These are phyloP conservation scores for Eucommia ulmoides DNA, from an alignment of 257 asterid genomes.

Conservation along the genomic window DNA sequence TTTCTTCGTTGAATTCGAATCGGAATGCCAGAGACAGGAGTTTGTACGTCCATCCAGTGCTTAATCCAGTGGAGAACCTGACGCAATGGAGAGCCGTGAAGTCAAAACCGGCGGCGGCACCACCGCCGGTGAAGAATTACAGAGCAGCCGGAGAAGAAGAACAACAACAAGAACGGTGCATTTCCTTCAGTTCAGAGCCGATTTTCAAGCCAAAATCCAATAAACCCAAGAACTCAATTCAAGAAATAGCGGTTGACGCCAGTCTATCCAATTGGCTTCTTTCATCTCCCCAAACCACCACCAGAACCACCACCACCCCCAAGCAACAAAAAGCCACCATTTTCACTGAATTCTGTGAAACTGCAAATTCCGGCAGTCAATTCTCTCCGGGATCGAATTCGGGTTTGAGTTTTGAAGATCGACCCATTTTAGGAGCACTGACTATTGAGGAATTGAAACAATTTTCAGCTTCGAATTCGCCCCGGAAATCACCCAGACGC, in stretches of 20 bases:
- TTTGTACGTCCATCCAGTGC: conserved; percentile 56
- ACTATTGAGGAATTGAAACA: conserved; percentile 87
- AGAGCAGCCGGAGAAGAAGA: conserved; percentile 66
- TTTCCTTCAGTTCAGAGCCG: conserved; percentile 40
- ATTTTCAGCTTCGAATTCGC: conserved; percentile 42
- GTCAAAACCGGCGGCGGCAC: conserved; percentile 22
- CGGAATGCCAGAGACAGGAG: conserved; percentile 51
- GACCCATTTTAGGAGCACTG: conserved; percentile 94
- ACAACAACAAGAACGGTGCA: conserved; percentile 21
- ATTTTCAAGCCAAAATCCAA: conserved; percentile 27
- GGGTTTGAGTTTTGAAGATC: conserved; percentile 52
- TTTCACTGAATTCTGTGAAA: conserved; percentile 26
- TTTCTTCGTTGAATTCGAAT: conserved; percentile 19
- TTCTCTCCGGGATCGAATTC: conserved; percentile 37
- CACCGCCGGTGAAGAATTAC: conserved; percentile 12
- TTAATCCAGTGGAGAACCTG: conserved; percentile 80
- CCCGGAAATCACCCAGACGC: conserved; percentile 67
- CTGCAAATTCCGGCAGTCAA: conserved; percentile 18
- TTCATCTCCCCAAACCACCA: conserved; percentile 39
- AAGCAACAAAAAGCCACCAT: conserved; percentile 9
- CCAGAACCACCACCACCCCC: conserved; percentile 16
- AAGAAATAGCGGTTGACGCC: conserved; percentile 66
- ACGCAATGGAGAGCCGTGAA: conserved; percentile 81
- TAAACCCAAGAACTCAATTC: conserved; percentile 20
- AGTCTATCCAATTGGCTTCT: conserved; percentile 87